phyloP scores from a whole-genome alignment of 371 early-diverging fungal species.

The Zopfochytrium polystomum region DNA sequence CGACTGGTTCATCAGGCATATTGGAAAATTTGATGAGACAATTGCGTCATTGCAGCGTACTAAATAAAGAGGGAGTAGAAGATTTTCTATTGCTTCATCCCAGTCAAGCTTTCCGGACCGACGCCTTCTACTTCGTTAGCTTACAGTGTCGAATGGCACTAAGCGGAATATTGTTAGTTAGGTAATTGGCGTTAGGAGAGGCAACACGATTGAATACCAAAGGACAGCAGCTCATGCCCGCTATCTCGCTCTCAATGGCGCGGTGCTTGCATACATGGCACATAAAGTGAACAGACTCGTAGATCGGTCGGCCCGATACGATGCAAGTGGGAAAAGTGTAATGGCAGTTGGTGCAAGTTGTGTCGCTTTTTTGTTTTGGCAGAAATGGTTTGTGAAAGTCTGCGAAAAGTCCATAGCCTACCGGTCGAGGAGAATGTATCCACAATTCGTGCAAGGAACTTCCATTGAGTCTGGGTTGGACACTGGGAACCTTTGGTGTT shows the following conservation, averaged over 20 bases:
- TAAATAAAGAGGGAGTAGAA: too few relatives aligned
- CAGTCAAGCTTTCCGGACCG: too few relatives aligned
- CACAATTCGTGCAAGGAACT: conserved; percentile 49
- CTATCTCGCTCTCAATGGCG: conserved; percentile 50
- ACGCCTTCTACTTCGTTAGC: too few relatives aligned
- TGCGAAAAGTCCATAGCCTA: conserved; percentile 13
- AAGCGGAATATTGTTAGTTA: background rate
- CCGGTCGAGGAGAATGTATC: conserved; percentile 39
- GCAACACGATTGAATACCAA: conserved; percentile 44
- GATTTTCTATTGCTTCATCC: too few relatives aligned
- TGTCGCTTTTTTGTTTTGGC: conserved; percentile 27
- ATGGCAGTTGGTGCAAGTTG: conserved; percentile 43
- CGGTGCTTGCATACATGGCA: conserved; percentile 56
- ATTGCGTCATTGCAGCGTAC: conserved; percentile 13
- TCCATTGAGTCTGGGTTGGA: conserved; percentile 38
- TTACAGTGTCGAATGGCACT: conserved; percentile 3
- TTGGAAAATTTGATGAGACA: conserved; percentile 63
- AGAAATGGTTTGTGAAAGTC: background rate
- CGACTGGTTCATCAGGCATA: conserved; percentile 93
- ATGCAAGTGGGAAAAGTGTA: conserved; percentile 51
- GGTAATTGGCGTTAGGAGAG: background rate
- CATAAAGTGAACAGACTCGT: conserved; percentile 50
- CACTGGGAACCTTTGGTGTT: conserved; percentile 38
- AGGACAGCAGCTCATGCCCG: conserved; percentile 47
- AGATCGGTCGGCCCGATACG: conserved; percentile 53